Evolutionary conservation across 495 filamentous ascomycete species (phyloP).

Genomic region (Bacidia gigantensis): DNA sequence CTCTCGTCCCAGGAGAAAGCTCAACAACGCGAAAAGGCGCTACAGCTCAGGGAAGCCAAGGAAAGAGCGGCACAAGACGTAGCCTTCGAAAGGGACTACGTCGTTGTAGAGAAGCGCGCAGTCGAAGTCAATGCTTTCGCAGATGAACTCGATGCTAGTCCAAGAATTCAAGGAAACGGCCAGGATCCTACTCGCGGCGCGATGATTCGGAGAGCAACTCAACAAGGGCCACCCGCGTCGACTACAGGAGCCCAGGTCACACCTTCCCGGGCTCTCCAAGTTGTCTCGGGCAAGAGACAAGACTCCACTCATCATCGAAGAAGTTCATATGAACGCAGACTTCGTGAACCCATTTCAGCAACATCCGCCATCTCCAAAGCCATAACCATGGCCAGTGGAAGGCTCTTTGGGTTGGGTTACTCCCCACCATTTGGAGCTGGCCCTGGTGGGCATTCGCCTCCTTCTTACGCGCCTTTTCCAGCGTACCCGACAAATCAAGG

Average conservation of each 20-base stretch:
- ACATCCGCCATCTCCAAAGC: slow-evolving; percentile 89
- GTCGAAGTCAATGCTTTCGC: slow-evolving; percentile 96
- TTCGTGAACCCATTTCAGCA: slow-evolving; percentile 62
- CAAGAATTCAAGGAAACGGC: slow-evolving; percentile 35
- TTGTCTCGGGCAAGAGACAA: slow-evolving; percentile 47
- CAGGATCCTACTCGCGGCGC: slow-evolving; percentile 30
- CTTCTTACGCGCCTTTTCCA: slow-evolving; percentile 70
- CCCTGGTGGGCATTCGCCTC: slow-evolving; percentile 54
- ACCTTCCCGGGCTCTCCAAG: slow-evolving; percentile 51
- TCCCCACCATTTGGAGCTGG: slow-evolving; percentile 57
- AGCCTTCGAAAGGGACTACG: slow-evolving; percentile 84
- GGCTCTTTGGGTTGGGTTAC: slow-evolving; percentile 63
- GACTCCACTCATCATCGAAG: slow-evolving; percentile 50
- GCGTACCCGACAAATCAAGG: slow-evolving; percentile 61
- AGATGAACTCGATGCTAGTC: slow-evolving; percentile 77
- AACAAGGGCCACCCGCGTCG: slow-evolving; percentile 45
- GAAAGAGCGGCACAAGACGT: slow-evolving; percentile 76
- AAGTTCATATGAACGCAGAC: slow-evolving; percentile 66
- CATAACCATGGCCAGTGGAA: slow-evolving; percentile 80
- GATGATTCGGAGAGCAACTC: slow-evolving; percentile 56
- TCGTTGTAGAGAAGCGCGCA: slow-evolving; percentile 84
- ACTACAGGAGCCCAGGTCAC: slow-evolving; percentile 43
- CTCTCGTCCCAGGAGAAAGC: slow-evolving; percentile 32
- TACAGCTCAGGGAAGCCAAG: slow-evolving; percentile 41
- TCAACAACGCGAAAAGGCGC: slow-evolving; percentile 18